A percentile compares a stretch with the other conserved stretches of the same genome.
Conservation (phyloP, 345 rosid genomes). For the Citrus australasica region DNA sequence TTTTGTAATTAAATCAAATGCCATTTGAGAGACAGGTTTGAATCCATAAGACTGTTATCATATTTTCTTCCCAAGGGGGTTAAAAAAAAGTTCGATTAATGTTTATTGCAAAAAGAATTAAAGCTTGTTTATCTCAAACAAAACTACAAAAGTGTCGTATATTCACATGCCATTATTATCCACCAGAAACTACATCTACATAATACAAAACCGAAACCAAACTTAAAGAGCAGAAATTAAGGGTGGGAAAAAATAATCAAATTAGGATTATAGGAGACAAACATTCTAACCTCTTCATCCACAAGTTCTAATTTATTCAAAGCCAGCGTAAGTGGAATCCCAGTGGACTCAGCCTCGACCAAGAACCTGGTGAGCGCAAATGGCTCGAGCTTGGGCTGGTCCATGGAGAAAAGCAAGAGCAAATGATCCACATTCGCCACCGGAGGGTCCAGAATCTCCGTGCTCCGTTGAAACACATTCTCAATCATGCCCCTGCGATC, state of each 20-base stretch:
- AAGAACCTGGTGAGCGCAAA: constrained; percentile 79
- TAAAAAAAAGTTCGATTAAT: background rate
- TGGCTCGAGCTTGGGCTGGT: constrained; percentile 75
- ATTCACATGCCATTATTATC: background rate
- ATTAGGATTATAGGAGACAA: background rate
- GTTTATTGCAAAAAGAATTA: background rate
- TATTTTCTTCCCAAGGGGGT: background rate
- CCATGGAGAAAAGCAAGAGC: constrained; percentile 74
- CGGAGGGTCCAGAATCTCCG: constrained; percentile 76
- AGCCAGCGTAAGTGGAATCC: constrained; percentile 75
- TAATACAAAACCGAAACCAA: background rate
- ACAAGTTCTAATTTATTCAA: constrained; percentile 77
- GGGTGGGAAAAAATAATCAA: background rate
- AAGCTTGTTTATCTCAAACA: background rate
- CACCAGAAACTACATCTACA: background rate
- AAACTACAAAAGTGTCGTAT: background rate
- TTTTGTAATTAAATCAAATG: background rate
- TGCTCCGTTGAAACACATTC: constrained; percentile 64
- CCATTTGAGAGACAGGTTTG: background rate
- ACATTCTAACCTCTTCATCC: constrained; percentile 48
- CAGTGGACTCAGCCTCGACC: constrained; percentile 82
- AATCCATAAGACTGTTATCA: background rate
- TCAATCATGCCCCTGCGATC: constrained; percentile 85
- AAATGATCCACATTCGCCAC: constrained; percentile 88
- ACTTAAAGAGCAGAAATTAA: background rate